A percentile compares a stretch with the other conserved stretches of the same genome.
Evolutionary conservation across 352 stramenopile genomes (phyloP).

Genomic region (Achlya hypogyna): DNA sequence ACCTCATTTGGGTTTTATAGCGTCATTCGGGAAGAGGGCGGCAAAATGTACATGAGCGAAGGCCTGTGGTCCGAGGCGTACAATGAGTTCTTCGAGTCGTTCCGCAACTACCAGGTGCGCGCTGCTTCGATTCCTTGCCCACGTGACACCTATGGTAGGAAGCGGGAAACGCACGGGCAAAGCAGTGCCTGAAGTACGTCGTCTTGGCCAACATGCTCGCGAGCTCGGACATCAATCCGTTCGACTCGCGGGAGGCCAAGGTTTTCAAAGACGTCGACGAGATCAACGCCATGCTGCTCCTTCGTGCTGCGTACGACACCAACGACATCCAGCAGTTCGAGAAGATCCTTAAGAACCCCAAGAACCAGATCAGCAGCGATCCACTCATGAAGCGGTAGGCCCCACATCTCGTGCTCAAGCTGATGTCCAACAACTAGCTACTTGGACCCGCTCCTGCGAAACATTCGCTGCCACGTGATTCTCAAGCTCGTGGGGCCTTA

Average conservation of each 20-base stretch:
- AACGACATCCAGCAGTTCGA: conserved; percentile 93
- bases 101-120: conserved; percentile 82
- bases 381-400: conserved; percentile 85
- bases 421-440: too few relatives aligned
- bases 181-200: conserved; percentile 88
- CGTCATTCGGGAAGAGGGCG: conserved; percentile 85
- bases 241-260: conserved; percentile 89
- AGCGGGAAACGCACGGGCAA: conserved; percentile 78
- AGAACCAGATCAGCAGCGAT: conserved; percentile 88
- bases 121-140: background rate
- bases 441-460: conserved; percentile 86
- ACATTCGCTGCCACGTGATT: conserved; percentile 90
- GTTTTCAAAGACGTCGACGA: conserved; percentile 79
- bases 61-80: conserved; percentile 85
- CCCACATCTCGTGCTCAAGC: too few relatives aligned
- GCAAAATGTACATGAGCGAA: conserved; percentile 90
- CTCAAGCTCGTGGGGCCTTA: conserved; percentile 87
- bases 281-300: conserved; percentile 64
- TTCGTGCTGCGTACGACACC: conserved; percentile 46
- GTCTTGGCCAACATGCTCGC: conserved; percentile 90
- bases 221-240: conserved; percentile 90
- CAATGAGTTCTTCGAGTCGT: conserved; percentile 92
- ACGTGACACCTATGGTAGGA: conserved; percentile 29
- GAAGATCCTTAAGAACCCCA: conserved; percentile 83
- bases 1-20: conserved; percentile 13